Evolutionary conservation across 148 eudicot genomes (phyloP), one percentile per base, ranked within the genome.

Genomic region (Agrostemma githago): DNA sequence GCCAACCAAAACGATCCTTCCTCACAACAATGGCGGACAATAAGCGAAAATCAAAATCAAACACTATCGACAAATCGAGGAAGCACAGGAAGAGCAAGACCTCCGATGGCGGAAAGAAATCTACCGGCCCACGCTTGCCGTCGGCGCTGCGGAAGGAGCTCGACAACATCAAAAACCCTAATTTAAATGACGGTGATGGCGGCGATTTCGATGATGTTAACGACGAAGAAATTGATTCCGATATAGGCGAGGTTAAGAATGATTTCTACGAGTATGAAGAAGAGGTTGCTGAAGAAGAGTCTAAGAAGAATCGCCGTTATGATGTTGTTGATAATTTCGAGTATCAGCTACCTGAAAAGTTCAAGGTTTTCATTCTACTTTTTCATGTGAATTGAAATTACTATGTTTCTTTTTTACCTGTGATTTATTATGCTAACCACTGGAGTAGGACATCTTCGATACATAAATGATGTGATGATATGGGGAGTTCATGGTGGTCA

Each of bases 181-280:
- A n/a, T 20, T 74, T 57, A 1, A 43, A 43, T 51, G 16, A 20
- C 59, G 5, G 16, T 16, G 10, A 15, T 20, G 20, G 12, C 46
- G 65, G 63, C 4, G 86, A 77, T 17, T 89, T 76, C 2, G 93
- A 84, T 3, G 89, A 80, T n/a, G 58, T 53, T 51, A 15, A 70
- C 15, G 92, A 82, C 9, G 96, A 89, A 5, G 85, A 78, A 0
- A 58, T 81, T 46, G 79, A 75, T 62, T 81, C 83, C 4, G 89
- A 83, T 41, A 90, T 78, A 26, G 86, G 54, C 0, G 76, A 63
- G 53, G 14, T 66, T 41, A 53, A 19, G 3, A 17, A n/a, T 3
- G 92, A 94, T 51, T 10, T 88, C 20, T 94, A 87, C 40, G 98
- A 88, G 70, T 88, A 87, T 34, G 93, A 92, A 57, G 98, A 94